Base-by-base conservation (phyloP, 176 grass and related monocot genomes). In the Lolium multiflorum region DNA sequence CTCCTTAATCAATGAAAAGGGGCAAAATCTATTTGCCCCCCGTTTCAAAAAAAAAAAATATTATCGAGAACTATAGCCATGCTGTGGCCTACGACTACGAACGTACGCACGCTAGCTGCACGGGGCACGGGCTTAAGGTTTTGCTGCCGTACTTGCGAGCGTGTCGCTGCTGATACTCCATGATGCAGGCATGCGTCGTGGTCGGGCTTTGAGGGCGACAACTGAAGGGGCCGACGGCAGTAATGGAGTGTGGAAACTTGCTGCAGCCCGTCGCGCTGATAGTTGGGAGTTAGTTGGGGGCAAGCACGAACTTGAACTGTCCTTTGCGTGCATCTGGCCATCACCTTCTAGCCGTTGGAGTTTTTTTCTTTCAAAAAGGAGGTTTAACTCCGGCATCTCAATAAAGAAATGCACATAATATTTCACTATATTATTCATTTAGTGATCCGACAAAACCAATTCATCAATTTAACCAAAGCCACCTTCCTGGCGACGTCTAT, bases 251-350 rank as follows among this genome's bases (percentile, higher is more conserved):
- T 76, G 76, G 85, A 84, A 91, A 91, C 50, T 69, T 11, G 22
- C 49, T 58, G 74, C 63, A 26, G 17, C 13, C 43, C 38, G 57
- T 87, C 76, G 55, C 81, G 55, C 26, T 68, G 74, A 51, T 60
- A 71, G 85, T 91, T 91, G 85, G 89, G 50, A 80, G 85, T 87
- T 91, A 76, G 81, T 22, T 86, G 83, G 43, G 60, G 57, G 18
- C 57, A 25, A 58, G 62, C 70, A n/a, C 22, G 46, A 55, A 7
- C 76, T 44, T 44, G 25, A 41, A 38, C 82, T 66, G 38, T 17
- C 48, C 18, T 49, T 54, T 77, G 35, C 52, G 48, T 83, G 9
- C 61, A 3, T 51, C 41, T 31, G 39, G 14, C 20, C 26, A 69
- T 62, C 46, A 61, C 78, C 35, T 75, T 84, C 67, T 52, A 13